Percentiles rank a stretch among this genome's conserved stretches.
phyloP scores from a whole-genome alignment of 2,329 filamentous ascomycete genomes.

The Ophiostoma sp. region DNA sequence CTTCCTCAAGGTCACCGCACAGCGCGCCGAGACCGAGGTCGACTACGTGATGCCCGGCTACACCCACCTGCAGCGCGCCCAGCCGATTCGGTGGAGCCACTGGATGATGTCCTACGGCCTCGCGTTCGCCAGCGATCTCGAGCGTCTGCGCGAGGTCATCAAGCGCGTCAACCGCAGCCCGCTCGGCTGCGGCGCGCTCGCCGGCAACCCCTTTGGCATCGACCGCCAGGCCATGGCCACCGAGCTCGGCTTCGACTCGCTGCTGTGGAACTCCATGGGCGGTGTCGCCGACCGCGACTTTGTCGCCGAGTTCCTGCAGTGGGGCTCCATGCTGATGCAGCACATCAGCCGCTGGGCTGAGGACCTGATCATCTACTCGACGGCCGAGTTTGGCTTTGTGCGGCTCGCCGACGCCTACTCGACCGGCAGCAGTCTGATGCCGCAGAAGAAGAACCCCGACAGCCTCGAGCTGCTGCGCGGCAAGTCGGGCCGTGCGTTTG shows the following conservation, averaged over 20 bases:
- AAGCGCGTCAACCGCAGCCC: conserved; percentile 67
- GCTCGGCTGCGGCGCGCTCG: conserved; percentile 69
- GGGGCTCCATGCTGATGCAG: conserved; percentile 70
- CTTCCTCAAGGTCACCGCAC: conserved; percentile 63
- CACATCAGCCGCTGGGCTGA: conserved; percentile 78
- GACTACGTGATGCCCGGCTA: conserved; percentile 81
- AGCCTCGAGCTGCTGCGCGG: conserved; percentile 66
- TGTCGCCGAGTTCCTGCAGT: conserved; percentile 74
- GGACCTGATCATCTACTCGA: conserved; percentile 78
- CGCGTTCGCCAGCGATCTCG: conserved; percentile 66
- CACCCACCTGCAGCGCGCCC: conserved; percentile 76
- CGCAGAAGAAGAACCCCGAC: conserved; percentile 79
- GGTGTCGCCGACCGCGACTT: conserved; percentile 76
- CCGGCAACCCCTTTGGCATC: conserved; percentile 76
- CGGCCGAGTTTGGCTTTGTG: conserved; percentile 70
- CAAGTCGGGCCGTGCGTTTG: conserved; percentile 70
- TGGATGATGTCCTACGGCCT: conserved; percentile 73
- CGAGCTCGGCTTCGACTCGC: conserved; percentile 72
- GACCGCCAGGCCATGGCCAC: conserved; percentile 72
- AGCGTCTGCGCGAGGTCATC: conserved; percentile 68
- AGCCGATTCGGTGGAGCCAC: conserved; percentile 75
- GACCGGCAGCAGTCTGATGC: conserved; percentile 71
- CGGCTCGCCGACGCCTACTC: conserved; percentile 72
- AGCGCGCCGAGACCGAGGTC: conserved; percentile 67
- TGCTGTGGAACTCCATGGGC: conserved; percentile 72